Conservation (phyloP, 257 asterid genomes). For the Solanum dulcamara region DNA sequence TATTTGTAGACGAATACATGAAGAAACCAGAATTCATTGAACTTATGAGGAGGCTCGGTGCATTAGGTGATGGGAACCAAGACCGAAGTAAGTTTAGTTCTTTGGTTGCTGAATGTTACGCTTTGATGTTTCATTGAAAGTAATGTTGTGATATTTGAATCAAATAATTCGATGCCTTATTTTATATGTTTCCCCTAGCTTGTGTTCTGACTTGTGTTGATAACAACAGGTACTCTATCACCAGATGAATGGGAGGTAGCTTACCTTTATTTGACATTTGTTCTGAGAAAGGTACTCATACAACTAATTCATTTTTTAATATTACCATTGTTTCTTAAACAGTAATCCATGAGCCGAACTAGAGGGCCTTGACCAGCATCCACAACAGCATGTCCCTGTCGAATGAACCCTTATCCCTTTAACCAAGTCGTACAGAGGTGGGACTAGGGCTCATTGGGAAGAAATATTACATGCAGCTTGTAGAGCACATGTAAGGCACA, state of each 20-base stretch:
- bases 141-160: not conserved
- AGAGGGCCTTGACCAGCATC: not conserved
- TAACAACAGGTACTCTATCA: slow-evolving; percentile 57
- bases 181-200: not conserved
- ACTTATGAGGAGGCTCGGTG: slow-evolving; percentile 96
- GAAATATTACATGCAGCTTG: not conserved
- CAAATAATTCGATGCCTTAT: too few relatives aligned
- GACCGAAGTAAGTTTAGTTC: slow-evolving; percentile 45
- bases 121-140: not conserved
- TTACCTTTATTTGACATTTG: slow-evolving; percentile 70
- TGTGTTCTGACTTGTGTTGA: not conserved
- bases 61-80: slow-evolving; percentile 79
- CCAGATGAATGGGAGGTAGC: slow-evolving; percentile 99
- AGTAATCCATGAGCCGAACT: not conserved
- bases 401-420: not conserved
- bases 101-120: not conserved
- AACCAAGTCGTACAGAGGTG: not conserved
- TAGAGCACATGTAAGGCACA: not conserved
- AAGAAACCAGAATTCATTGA: slow-evolving; percentile 73
- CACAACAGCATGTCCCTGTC: not conserved
- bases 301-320: not conserved
- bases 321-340: not conserved
- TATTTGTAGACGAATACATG: slow-evolving; percentile 69
- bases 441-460: not conserved
- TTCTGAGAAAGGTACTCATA: slow-evolving; percentile 51